phyloP scores from a whole-genome alignment of 2,329 filamentous ascomycete species.

The Pseudogymnoascus sp. region DNA sequence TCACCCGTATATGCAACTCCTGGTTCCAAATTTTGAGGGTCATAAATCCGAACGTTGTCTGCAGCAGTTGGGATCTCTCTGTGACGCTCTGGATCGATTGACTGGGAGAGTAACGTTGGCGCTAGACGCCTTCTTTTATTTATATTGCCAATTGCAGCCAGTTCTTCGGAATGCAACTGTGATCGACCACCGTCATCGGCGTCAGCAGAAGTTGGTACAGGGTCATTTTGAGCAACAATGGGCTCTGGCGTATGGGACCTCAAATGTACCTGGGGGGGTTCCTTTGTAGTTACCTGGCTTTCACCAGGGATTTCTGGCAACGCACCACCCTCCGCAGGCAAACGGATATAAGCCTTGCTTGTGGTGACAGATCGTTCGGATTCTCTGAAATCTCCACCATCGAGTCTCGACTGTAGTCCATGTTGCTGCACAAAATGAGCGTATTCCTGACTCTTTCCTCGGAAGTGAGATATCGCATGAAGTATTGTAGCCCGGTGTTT shows the following conservation, averaged over 20 bases:
- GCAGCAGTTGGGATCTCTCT: slow-evolving; percentile 20
- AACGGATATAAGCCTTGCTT: background rate
- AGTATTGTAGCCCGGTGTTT: slow-evolving; percentile 5
- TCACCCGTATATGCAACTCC: slow-evolving; percentile 16
- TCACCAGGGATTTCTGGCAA: background rate
- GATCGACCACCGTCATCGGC: background rate
- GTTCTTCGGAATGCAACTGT: background rate
- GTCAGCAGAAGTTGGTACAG: background rate
- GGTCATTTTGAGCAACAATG: background rate
- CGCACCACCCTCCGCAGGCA: background rate
- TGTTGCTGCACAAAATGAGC: background rate
- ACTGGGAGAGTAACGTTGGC: slow-evolving; percentile 22
- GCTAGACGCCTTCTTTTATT: slow-evolving; percentile 28
- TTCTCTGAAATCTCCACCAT: background rate
- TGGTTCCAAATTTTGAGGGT: slow-evolving; percentile 14
- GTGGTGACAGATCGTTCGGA: slow-evolving; percentile 1
- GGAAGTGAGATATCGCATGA: slow-evolving; percentile 2
- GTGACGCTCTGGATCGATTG: slow-evolving; percentile 17
- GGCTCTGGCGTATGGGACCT: background rate
- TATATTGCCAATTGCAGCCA: slow-evolving; percentile 8
- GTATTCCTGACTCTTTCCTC: background rate
- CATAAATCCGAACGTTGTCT: slow-evolving; percentile 16
- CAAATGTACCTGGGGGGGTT: background rate
- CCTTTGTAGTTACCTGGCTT: background rate
- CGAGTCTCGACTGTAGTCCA: background rate